These are phyloP conservation scores for Aphanomyces invadans DNA, from an alignment of 352 stramenopile species.

Conservation along the genomic window DNA sequence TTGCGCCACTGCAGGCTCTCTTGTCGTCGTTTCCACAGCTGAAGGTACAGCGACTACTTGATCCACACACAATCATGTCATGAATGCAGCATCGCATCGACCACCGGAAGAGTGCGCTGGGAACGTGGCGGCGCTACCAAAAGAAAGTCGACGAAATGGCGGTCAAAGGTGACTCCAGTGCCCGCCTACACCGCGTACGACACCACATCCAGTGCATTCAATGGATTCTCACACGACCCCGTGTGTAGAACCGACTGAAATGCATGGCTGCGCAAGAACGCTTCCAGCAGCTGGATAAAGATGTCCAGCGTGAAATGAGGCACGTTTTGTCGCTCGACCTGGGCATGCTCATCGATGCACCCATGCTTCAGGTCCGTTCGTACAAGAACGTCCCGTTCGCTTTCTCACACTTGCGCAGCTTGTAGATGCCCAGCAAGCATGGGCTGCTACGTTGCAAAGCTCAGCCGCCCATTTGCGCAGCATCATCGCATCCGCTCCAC, in stretches of 20 bases:
- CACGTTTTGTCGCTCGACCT: conserved; percentile 9
- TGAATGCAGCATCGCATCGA: conserved; percentile 47
- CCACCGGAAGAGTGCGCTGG: conserved; percentile 51
- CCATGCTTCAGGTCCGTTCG: conserved; percentile 26
- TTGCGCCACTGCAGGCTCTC: conserved; percentile 52
- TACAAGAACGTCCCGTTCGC: conserved; percentile 34
- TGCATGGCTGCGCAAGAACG: conserved; percentile 43
- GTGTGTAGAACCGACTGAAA: conserved; percentile 53
- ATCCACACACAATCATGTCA: background rate
- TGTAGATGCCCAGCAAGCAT: conserved; percentile 18
- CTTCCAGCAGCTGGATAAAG: conserved; percentile 55
- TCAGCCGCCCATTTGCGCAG: conserved; percentile 3
- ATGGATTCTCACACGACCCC: no score
- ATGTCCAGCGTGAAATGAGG: conserved; percentile 39
- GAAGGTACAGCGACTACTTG: conserved; percentile 29
- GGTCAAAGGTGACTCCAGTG: conserved; percentile 34
- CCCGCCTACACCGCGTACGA: conserved; percentile 46
- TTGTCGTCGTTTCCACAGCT: conserved; percentile 47
- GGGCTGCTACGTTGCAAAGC: conserved; percentile 12
- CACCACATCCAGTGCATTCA: background rate
- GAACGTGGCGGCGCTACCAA: conserved; percentile 49
- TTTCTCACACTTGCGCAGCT: conserved; percentile 30
- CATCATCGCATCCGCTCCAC: background rate
- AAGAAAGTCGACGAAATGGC: conserved; percentile 51
- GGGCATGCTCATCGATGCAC: conserved; percentile 1